Base-by-base conservation (phyloP, 306 rosid genomes). In the Vigna angularis region DNA sequence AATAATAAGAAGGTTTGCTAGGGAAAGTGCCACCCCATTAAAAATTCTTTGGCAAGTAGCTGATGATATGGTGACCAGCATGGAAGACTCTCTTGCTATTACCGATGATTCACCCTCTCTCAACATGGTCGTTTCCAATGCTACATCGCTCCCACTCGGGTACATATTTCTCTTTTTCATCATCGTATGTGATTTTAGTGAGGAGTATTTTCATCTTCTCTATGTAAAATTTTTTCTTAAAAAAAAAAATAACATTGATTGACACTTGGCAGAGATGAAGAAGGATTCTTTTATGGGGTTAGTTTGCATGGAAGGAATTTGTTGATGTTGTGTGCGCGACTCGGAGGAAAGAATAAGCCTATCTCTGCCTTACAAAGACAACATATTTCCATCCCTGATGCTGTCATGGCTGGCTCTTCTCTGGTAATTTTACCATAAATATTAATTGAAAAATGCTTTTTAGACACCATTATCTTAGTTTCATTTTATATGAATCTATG, bases 281-380 rank as follows among this genome's bases (percentile, higher is more conserved):
- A 90, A 74, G 94, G 93, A 9, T 56, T 88, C 12, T 90, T 36
- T 47, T 88, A 90, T 85, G 94, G 94, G 18, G 88, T 90, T 24
- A 87, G 88, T 80, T 82, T 90, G 85, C 78, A 84, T 5, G 86
- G 84, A 22, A 78, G 79, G 6, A 55, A 82, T 53, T 85, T 91
- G 65, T 80, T 89, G 78, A 83, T 88, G 38, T 78, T 88, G 78
- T 87, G 94, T 22, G 93, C 93, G 0, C 83, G 88, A 32, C 87
- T 91, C 44, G 82, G 89, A 45, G 94, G 97, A 56, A 89, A 89
- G 80, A 82, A 77, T 22, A 74, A 24, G 42, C 89, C 89, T 26
- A 56, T 91, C 58, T 84, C 90, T 40, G 84, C 76, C 51, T 73
- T 89, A 44, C 79, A 77, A 1, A 79, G 93, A 30, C 90, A 88